phyloP scores from a whole-genome alignment of 2,329 filamentous ascomycete species.

The Phaeoacremonium minimum region DNA sequence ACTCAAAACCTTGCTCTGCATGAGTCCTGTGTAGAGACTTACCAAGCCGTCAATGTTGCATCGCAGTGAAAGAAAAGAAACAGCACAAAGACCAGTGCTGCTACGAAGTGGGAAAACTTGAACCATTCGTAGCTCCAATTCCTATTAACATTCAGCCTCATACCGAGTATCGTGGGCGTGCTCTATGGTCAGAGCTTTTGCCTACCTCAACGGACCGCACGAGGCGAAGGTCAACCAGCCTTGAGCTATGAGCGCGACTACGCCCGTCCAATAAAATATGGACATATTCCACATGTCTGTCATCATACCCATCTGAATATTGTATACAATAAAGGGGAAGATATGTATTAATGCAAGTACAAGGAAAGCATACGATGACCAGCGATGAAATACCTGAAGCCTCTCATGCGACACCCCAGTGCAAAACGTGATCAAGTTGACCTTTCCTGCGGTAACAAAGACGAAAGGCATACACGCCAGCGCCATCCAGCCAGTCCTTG shows the following conservation, averaged over 20 bases:
- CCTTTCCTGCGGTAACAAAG: slow-evolving; percentile 4
- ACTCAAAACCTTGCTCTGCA: too few relatives aligned
- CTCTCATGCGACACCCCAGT: slow-evolving; percentile 5
- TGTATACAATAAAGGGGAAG: slow-evolving; percentile 5
- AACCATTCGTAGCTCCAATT: slow-evolving; percentile 5
- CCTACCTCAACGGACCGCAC: too few relatives aligned
- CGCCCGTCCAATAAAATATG: slow-evolving; percentile 4
- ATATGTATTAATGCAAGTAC: slow-evolving; percentile 4
- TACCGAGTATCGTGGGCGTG: too few relatives aligned
- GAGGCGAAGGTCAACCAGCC: slow-evolving; percentile 4
- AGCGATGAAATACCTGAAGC: slow-evolving; percentile 5
- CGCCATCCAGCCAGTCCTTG: slow-evolving; percentile 3
- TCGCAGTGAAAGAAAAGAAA: slow-evolving; percentile 5
- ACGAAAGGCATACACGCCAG: slow-evolving; percentile 2
- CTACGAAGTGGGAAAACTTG: slow-evolving; percentile 4
- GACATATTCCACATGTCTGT: slow-evolving; percentile 2
- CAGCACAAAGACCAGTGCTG: slow-evolving; percentile 5
- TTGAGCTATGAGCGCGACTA: slow-evolving; percentile 2
- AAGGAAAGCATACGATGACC: slow-evolving; percentile 2
- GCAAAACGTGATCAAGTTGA: slow-evolving; percentile 3
- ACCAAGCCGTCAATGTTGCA: slow-evolving; percentile 3
- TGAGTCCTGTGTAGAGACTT: too few relatives aligned
- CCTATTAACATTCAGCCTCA: too few relatives aligned
- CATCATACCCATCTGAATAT: slow-evolving; percentile 1
- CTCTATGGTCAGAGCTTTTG: too few relatives aligned